A percentile compares a stretch with the other conserved stretches of the same genome.
These are phyloP conservation scores for Narthecium ossifragum DNA, from an alignment of 106 monocot species.

Conservation along the genomic window DNA sequence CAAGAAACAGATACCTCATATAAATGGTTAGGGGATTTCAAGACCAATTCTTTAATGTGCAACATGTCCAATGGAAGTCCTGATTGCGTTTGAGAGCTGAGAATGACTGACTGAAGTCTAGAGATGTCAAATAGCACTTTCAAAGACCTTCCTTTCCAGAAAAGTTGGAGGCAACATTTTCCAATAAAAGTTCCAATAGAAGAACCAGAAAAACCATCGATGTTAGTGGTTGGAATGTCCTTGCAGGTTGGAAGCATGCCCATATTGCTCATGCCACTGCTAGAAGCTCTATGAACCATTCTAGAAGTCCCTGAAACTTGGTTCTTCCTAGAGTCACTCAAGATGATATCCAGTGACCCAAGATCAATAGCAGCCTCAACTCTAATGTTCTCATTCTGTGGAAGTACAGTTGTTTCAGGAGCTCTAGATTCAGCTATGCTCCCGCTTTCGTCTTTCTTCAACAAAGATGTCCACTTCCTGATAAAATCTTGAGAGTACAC, in stretches of 20 bases:
- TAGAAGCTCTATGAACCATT: conserved; percentile 12
- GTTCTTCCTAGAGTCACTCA: conserved; percentile 25
- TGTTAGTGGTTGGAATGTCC: conserved; percentile 3
- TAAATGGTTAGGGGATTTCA: conserved; percentile 15
- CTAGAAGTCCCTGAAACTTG: background rate
- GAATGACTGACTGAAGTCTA: conserved; percentile 40
- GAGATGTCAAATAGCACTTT: conserved; percentile 27
- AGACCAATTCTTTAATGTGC: conserved; percentile 15
- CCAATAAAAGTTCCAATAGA: conserved; percentile 38
- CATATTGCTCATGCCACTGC: conserved; percentile 7
- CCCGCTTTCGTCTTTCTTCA: conserved; percentile 3
- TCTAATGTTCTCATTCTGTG: conserved; percentile 16
- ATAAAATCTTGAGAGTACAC: conserved; percentile 23
- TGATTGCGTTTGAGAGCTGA: conserved; percentile 14
- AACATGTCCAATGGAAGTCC: conserved; percentile 7
- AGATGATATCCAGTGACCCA: conserved; percentile 30
- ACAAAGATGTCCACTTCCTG: conserved; percentile 13
- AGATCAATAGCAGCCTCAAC: conserved; percentile 39
- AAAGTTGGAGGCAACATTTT: conserved; percentile 38
- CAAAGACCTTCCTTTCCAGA: conserved; percentile 14
- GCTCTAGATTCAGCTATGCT: background rate
- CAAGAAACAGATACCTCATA: conserved; percentile 28
- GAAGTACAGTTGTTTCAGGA: conserved; percentile 4
- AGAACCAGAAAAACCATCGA: conserved; percentile 20
- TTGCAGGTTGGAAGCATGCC: background rate